These are phyloP conservation scores for Cutaneotrichosporon sp. DNA, from an alignment of 1,284 basidiomycete species.

Conservation along the genomic window DNA sequence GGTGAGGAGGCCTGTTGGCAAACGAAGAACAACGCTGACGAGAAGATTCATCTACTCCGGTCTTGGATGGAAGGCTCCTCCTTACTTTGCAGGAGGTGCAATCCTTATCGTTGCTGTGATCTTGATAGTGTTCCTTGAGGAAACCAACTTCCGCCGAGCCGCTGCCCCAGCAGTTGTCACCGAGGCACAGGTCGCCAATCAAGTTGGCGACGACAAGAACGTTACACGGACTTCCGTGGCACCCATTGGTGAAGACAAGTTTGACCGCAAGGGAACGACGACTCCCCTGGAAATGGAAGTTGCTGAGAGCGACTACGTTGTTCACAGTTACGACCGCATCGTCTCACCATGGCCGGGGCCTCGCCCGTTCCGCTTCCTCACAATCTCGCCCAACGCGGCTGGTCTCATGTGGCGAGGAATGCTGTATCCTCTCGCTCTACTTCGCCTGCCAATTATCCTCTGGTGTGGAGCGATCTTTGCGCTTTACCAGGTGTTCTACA, in stretches of 20 bases:
- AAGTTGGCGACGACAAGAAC: conserved; percentile 1
- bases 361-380: conserved; percentile 1
- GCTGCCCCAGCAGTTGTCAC: background rate
- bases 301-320: background rate
- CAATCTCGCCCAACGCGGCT: conserved; percentile 11
- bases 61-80: conserved; percentile 21
- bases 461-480: conserved; percentile 20
- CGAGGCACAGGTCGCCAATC: background rate
- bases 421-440: conserved; percentile 15
- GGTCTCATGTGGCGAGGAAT: conserved; percentile 20
- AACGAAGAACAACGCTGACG: no score
- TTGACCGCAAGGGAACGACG: no score
- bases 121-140: conserved; percentile 29
- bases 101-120: conserved; percentile 18
- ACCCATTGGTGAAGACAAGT: background rate
- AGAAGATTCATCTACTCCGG: conserved; percentile 28
- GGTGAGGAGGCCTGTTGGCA: no score
- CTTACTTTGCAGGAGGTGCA: conserved; percentile 20
- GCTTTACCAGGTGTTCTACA: conserved; percentile 24
- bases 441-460: conserved; percentile 15
- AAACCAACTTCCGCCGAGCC: conserved; percentile 24
- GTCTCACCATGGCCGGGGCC: conserved; percentile 19
- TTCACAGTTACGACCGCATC: conserved; percentile 7
- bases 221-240: background rate
- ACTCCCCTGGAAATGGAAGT: no score